A percentile compares a stretch with the other conserved stretches of the same genome.
Evolutionary conservation across 2,329 filamentous ascomycete species (phyloP).

Genomic region (Monosporascus sp.): DNA sequence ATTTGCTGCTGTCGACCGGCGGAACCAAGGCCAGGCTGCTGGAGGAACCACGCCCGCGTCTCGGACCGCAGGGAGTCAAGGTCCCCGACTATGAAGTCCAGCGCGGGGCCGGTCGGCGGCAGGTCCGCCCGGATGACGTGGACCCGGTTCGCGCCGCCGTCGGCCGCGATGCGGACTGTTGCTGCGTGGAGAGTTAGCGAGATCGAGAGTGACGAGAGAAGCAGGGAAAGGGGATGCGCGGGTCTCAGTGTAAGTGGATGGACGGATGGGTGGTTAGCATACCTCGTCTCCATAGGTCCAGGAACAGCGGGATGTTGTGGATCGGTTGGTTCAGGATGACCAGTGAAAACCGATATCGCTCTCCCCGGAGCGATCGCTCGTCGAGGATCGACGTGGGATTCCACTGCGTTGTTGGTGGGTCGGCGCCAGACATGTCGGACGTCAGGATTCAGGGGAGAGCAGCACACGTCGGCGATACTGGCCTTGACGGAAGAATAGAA

Average conservation of each 20-base stretch:
- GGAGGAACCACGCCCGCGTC: constrained; percentile 61
- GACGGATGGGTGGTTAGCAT: neutral
- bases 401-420: constrained; percentile 22
- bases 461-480: neutral
- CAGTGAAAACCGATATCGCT: constrained; percentile 36
- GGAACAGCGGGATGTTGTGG: constrained; percentile 17
- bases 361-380: neutral
- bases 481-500: no score
- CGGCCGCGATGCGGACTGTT: constrained; percentile 69
- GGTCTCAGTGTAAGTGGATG: neutral
- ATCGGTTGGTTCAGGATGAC: constrained; percentile 59
- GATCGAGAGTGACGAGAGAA: constrained; percentile 1
- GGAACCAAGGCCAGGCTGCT: constrained; percentile 27
- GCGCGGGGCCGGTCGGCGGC: constrained; percentile 35
- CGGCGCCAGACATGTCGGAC: neutral
- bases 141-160: constrained; percentile 84
- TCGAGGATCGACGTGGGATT: constrained; percentile 21
- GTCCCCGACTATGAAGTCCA: constrained; percentile 78
- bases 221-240: neutral
- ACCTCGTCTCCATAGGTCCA: constrained; percentile 24
- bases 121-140: constrained; percentile 29
- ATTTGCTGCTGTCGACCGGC: constrained; percentile 53
- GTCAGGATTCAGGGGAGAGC: neutral
- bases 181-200: constrained; percentile 38
- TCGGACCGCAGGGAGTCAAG: constrained; percentile 72